phyloP scores from a whole-genome alignment of 202 grass and related monocot species.

The Bolboschoenoplectus hybrid region DNA sequence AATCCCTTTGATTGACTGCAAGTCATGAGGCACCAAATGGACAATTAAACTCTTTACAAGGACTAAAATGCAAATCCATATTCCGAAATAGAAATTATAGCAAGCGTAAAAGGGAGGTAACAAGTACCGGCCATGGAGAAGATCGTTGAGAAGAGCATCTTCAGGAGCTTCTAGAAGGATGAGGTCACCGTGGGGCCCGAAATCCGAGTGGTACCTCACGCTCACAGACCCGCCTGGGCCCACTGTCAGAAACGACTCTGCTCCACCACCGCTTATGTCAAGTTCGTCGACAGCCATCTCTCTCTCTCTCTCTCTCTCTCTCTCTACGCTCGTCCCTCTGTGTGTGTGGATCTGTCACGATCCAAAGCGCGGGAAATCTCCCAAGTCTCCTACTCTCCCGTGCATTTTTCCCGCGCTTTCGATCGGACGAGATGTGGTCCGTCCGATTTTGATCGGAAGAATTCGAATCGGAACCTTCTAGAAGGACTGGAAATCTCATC shows the following conservation, averaged over 20 bases:
- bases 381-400: background rate
- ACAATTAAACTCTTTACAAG: background rate
- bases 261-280: slow-evolving; percentile 50
- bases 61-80: slow-evolving; percentile 1
- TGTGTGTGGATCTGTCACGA: background rate
- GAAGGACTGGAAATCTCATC: background rate
- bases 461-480: background rate
- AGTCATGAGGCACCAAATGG: background rate
- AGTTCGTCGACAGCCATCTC: slow-evolving; percentile 32
- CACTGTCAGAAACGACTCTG: slow-evolving; percentile 57
- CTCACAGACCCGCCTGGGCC: slow-evolving; percentile 51
- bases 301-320: background rate
- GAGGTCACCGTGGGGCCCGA: slow-evolving; percentile 68
- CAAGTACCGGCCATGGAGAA: slow-evolving; percentile 67
- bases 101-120: background rate
- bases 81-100: background rate
- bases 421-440: background rate
- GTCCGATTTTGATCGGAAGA: too few species aligned
- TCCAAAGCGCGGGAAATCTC: background rate
- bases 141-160: slow-evolving; percentile 60
- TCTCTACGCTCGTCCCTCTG: background rate
- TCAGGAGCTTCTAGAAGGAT: slow-evolving; percentile 80
- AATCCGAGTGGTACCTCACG: slow-evolving; percentile 73
- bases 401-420: background rate
- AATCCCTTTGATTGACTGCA: background rate